These are phyloP conservation scores for Fraxinus paxiana DNA, from an alignment of 305 asterid species.

Conservation along the genomic window DNA sequence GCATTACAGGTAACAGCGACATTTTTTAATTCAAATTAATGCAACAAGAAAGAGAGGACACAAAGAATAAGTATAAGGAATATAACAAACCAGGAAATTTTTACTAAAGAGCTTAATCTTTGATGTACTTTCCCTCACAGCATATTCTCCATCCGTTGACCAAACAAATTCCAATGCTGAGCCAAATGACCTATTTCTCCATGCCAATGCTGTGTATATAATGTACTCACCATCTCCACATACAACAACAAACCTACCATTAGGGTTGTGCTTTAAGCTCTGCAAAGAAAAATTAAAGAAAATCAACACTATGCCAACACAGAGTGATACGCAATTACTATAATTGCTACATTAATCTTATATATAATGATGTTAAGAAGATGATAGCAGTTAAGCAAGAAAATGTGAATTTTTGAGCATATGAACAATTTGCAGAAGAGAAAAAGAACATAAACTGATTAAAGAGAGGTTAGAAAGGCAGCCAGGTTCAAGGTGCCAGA, in stretches of 20 bases:
- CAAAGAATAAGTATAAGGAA: not conserved
- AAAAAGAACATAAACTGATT: not conserved
- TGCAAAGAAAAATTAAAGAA: constrained; percentile 28
- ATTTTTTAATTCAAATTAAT: not conserved
- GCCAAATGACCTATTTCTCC: constrained; percentile 98
- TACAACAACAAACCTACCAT: constrained; percentile 95
- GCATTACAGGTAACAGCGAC: not conserved
- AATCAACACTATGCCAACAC: constrained; percentile 17
- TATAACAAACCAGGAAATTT: constrained; percentile 59
- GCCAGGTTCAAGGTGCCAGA: not conserved
- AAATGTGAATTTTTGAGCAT: not conserved
- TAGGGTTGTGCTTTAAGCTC: constrained; percentile 97
- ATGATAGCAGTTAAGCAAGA: not conserved
- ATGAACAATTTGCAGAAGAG: not conserved
- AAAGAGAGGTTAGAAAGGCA: not conserved
- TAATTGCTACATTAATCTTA: not conserved
- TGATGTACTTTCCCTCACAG: constrained; percentile 92
- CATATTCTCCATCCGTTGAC: constrained; percentile 96
- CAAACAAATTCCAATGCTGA: constrained; percentile 87
- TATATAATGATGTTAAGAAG: not conserved
- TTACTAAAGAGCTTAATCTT: constrained; percentile 78
- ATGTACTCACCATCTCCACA: constrained; percentile 96
- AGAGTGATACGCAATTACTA: not conserved
- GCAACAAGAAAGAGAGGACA: not conserved
- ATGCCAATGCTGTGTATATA: constrained; percentile 89